phyloP scores from a whole-genome alignment of 768 basidiomycete genomes.

The Amanita pseudoporphyria region DNA sequence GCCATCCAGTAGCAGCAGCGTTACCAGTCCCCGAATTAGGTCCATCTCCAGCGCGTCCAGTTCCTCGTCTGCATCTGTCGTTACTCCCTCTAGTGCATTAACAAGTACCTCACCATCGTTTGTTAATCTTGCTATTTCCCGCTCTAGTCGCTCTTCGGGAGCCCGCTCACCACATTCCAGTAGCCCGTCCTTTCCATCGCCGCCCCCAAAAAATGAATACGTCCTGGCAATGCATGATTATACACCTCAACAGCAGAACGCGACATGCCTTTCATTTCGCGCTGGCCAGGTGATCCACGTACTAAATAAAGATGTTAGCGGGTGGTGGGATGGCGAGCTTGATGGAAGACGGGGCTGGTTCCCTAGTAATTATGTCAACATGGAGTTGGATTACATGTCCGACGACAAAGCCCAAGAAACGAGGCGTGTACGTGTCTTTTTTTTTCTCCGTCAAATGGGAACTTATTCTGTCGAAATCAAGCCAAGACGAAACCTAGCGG shows the following conservation, averaged over 20 bases:
- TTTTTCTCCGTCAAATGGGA: neutral
- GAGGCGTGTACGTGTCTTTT: slow-evolving; percentile 5
- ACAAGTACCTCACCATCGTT: slow-evolving; percentile 29
- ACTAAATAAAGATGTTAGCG: slow-evolving; percentile 76
- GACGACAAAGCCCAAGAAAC: neutral
- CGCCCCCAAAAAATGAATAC: slow-evolving; percentile 41
- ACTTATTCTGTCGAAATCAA: neutral
- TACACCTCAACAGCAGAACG: slow-evolving; percentile 53
- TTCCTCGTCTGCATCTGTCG: slow-evolving; percentile 44
- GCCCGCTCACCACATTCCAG: slow-evolving; percentile 20
- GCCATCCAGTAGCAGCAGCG: slow-evolving; percentile 13
- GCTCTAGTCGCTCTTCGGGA: slow-evolving; percentile 14
- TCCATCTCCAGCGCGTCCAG: slow-evolving; percentile 49
- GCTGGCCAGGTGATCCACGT: slow-evolving; percentile 90
- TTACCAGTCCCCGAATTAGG: slow-evolving; percentile 29
- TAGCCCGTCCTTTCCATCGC: slow-evolving; percentile 30
- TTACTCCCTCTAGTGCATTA: slow-evolving; percentile 28
- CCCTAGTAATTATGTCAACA: slow-evolving; percentile 90
- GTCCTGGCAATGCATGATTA: slow-evolving; percentile 94
- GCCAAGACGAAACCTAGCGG: neutral
- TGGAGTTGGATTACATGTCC: slow-evolving; percentile 26
- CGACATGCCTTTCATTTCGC: slow-evolving; percentile 80
- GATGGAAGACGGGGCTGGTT: slow-evolving; percentile 93
- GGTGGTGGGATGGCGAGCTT: slow-evolving; percentile 99
- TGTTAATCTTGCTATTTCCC: slow-evolving; percentile 40